Percentiles rank a stretch among this genome's conserved stretches.
Conservation (phyloP, 108 stramenopile genomes). For the Stephanodiscus triporus region DNA sequence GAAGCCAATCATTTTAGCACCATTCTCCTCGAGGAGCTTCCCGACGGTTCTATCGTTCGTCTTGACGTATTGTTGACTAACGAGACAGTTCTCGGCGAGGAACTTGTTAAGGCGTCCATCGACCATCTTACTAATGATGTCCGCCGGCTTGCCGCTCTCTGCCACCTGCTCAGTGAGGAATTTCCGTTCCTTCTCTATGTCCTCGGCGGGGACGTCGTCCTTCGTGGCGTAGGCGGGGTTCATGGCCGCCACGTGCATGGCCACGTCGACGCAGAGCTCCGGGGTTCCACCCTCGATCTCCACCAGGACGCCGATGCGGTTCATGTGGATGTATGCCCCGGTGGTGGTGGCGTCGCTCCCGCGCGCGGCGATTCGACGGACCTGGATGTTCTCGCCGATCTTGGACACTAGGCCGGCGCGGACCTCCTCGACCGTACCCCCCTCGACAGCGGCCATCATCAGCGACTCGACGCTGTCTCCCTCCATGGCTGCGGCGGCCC, state of each 20-base stretch:
- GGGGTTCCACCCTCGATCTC: slow-evolving; percentile 66
- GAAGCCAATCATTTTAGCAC: slow-evolving; percentile 79
- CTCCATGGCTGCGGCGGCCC: slow-evolving; percentile 45
- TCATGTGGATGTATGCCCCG: slow-evolving; percentile 79
- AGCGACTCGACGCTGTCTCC: slow-evolving; percentile 57
- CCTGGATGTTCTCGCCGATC: slow-evolving; percentile 84
- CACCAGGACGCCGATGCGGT: slow-evolving; percentile 64
- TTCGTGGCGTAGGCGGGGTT: slow-evolving; percentile 72
- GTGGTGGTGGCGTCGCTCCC: slow-evolving; percentile 49
- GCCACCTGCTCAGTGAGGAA: slow-evolving; percentile 67
- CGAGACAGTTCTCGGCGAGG: slow-evolving; percentile 73
- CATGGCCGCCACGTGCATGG: slow-evolving; percentile 88
- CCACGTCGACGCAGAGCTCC: slow-evolving; percentile 59
- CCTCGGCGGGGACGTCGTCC: slow-evolving; percentile 78
- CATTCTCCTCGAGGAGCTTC: slow-evolving; percentile 70
- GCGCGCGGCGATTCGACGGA: slow-evolving; percentile 62
- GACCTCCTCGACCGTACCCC: slow-evolving; percentile 51
- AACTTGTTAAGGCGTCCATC: slow-evolving; percentile 84
- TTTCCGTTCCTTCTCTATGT: slow-evolving; percentile 71
- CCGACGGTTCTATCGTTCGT: slow-evolving; percentile 74
- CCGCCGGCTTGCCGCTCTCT: slow-evolving; percentile 78
- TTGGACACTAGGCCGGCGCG: slow-evolving; percentile 74
- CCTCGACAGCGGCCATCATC: slow-evolving; percentile 52
- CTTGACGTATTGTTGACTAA: slow-evolving; percentile 79
- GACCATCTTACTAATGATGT: slow-evolving; percentile 86